Evolutionary conservation across 2,329 filamentous ascomycete species (phyloP), one percentile per base, ranked within the genome.

Genomic region (Epichloe aotearoae): DNA sequence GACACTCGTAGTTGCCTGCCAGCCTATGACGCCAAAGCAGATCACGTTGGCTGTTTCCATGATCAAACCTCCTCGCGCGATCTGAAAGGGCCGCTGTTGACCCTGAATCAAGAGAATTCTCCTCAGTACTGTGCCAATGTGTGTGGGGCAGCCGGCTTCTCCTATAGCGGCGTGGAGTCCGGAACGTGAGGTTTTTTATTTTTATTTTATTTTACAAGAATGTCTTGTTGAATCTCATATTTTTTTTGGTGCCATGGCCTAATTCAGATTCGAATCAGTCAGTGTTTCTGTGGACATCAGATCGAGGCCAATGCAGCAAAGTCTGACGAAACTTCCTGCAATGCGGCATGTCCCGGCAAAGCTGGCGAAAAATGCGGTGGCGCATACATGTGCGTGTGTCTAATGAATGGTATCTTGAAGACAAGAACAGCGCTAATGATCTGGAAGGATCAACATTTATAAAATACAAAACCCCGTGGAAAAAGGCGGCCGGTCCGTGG

Each of bases 41-140:
- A 33, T 14, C 4, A 20, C 23, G 37, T 48, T 4, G 46, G 46
- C 26, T 48, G 46, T 17, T 34, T 11, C 12, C 38, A 19, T 11
- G 46, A 41, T 11, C 46, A 30, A 48, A 38, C 39, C 14, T 3
- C 6, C 23, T 11, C 12, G 20, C 37, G 7, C 4, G 46, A 39
- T 33, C 46, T 48, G 10, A 33, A 26, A 2, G 37, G 37, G 14
- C 15, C n/a, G 15, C 46, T 23, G 4, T 15, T 40, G 23, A 8
- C 23, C 7, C 2, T 40, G 3, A 10, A 4, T 1, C 3, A 6
- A 6, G 23, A 5, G 8, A 41, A 48, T 11, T 19, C 38, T 2
- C 54, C 54, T 8, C 49, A 55, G 33, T 52, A 52, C 26, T 57
- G 55, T 36, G 55, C 55, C 51, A 51, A 56, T 37, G 37, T 52